Conservation (phyloP, 2,329 filamentous ascomycete species). For the Neopestalotiopsis sp. region DNA sequence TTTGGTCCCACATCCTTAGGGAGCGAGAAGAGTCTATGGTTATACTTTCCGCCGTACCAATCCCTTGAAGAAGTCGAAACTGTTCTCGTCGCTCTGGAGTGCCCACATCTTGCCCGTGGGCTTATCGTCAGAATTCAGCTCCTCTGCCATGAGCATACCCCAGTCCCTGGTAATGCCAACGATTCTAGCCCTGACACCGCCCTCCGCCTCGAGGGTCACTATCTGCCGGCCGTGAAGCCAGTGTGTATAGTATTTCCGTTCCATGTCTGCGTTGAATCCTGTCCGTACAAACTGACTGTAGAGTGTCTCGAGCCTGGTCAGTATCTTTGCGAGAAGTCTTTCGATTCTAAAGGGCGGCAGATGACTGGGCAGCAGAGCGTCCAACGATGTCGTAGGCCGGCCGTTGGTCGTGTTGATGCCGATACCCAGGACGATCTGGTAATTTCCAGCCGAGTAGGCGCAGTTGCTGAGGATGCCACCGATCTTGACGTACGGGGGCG, state of each 20-base stretch:
- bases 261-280: conserved; percentile 77
- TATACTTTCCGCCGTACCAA: conserved; percentile 77
- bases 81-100: conserved; percentile 95
- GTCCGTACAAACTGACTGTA: conserved; percentile 76
- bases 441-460: conserved; percentile 75
- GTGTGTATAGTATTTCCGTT: conserved; percentile 76
- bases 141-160: conserved; percentile 85
- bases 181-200: conserved; percentile 75
- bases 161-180: conserved; percentile 91
- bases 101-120: conserved; percentile 79
- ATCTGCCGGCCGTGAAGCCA: conserved; percentile 85
- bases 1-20: neutral
- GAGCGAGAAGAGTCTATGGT: neutral
- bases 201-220: conserved; percentile 79
- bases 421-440: conserved; percentile 84
- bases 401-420: conserved; percentile 87
- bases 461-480: conserved; percentile 93
- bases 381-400: conserved; percentile 85
- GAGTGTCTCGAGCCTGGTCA: conserved; percentile 77
- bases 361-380: conserved; percentile 66
- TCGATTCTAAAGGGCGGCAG: conserved; percentile 71
- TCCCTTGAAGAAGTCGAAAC: conserved; percentile 96
- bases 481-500: conserved; percentile 78
- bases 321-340: conserved; percentile 78
- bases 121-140: conserved; percentile 77